Percentiles rank a stretch among this genome's conserved stretches.
Conservation (phyloP, 441 rosid species). For the Pelargonium fulgidum region DNA sequence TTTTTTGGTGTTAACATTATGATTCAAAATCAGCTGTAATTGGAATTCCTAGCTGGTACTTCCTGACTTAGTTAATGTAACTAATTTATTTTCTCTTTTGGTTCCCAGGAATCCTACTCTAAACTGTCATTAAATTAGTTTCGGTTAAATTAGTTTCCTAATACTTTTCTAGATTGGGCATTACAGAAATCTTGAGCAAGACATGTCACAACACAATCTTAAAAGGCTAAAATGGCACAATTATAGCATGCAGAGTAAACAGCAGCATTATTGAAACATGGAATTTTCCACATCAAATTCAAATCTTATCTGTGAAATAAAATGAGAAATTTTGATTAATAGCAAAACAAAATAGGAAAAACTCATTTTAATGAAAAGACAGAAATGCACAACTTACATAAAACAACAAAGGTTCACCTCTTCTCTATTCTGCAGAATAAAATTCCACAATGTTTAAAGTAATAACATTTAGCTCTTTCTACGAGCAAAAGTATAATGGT, state of each 20-base stretch:
- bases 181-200: no score
- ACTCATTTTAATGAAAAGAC: background rate
- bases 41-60: background rate
- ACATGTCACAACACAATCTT: no score
- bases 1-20: background rate
- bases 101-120: background rate
- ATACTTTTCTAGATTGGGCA: no score
- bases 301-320: background rate
- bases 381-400: background rate
- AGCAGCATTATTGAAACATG: background rate
- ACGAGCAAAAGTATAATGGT: background rate
- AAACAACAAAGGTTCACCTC: background rate
- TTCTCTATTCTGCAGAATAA: background rate
- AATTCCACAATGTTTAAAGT: no score
- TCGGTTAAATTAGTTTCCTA: no score
- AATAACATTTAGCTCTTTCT: constrained; percentile 1
- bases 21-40: background rate
- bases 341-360: background rate
- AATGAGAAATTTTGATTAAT: no score
- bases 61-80: background rate
- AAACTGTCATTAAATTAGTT: no score
- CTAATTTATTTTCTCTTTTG: background rate
- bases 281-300: background rate
- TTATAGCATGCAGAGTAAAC: background rate
- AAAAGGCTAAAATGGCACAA: no score